Evolutionary conservation across 164 flowering plant genomes (phyloP).

Genomic region (Vitis rotundifolia): DNA sequence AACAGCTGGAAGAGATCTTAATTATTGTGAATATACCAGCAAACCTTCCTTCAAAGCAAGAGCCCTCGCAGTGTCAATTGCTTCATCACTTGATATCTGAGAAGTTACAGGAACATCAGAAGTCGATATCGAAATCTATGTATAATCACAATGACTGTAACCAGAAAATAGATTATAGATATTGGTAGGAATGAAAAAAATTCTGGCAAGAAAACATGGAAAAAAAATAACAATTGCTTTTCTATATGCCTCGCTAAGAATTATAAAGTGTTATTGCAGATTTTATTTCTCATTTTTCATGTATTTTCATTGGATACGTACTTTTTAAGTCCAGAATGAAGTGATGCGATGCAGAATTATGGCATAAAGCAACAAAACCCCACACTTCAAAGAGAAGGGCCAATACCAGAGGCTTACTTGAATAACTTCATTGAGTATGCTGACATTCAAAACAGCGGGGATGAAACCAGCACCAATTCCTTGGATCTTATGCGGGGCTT

Average conservation of each 20-base stretch:
- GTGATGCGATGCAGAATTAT: not conserved
- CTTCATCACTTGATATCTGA: constrained; percentile 53
- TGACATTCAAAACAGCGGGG: constrained; percentile 44
- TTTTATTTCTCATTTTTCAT: no score
- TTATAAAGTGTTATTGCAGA: no score
- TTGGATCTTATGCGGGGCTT: constrained; percentile 54
- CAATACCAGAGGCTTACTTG: constrained; percentile 25
- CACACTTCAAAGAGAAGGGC: not conserved
- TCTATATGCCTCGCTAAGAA: no score
- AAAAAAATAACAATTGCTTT: no score
- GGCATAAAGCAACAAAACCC: not conserved
- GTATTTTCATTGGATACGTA: no score
- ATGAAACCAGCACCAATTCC: constrained; percentile 52
- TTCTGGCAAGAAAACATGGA: no score
- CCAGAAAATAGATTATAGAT: not conserved
- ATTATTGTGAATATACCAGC: constrained; percentile 29
- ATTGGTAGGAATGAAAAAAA: not conserved
- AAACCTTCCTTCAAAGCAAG: constrained; percentile 52
- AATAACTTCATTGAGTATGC: constrained; percentile 40
- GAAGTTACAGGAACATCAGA: not conserved
- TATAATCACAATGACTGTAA: not conserved
- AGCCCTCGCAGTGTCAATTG: constrained; percentile 52
- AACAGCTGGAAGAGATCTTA: no score
- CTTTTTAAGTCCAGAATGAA: not conserved
- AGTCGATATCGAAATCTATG: not conserved